Conservation (phyloP, 2,329 filamentous ascomycete genomes). For the Raffaelea ambrosiae region DNA sequence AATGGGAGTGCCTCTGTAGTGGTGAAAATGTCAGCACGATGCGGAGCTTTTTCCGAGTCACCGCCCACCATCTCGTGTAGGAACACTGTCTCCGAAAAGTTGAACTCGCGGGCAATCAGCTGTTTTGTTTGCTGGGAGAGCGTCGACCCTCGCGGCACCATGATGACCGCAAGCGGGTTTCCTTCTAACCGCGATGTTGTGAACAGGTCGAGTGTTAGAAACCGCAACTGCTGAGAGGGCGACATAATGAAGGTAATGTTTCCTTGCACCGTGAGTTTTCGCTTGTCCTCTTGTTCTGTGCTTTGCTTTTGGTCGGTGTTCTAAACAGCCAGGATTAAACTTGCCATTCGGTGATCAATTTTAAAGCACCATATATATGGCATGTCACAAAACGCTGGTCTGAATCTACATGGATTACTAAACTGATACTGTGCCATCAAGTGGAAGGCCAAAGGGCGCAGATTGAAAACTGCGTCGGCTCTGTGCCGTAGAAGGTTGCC, state of each 20-base stretch:
- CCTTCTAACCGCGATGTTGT: slow-evolving; percentile 42
- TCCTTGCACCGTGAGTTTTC: neutral
- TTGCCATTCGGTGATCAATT: no score
- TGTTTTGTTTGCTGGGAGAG: slow-evolving; percentile 47
- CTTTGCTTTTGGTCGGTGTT: no score
- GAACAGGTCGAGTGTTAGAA: slow-evolving; percentile 51
- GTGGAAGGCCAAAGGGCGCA: no score
- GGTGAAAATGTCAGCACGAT: slow-evolving; percentile 52
- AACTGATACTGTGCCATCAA: no score
- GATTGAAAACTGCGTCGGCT: no score
- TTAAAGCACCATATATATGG: no score
- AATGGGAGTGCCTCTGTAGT: slow-evolving; percentile 46
- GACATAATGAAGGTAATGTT: neutral
- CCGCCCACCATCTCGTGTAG: slow-evolving; percentile 36
- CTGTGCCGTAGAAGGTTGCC: no score
- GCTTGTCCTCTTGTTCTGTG: no score
- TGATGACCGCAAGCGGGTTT: slow-evolving; percentile 53
- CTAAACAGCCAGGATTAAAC: no score
- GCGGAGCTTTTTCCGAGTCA: slow-evolving; percentile 14
- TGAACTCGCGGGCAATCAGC: slow-evolving; percentile 52
- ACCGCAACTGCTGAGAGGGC: slow-evolving; percentile 24
- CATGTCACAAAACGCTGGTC: no score
- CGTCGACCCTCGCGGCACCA: slow-evolving; percentile 31
- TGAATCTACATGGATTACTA: no score
- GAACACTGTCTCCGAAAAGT: slow-evolving; percentile 57